Evolutionary conservation across 2,329 filamentous ascomycete genomes (phyloP), one percentile per base, ranked within the genome.

Genomic region (Leptographium radiaticola): DNA sequence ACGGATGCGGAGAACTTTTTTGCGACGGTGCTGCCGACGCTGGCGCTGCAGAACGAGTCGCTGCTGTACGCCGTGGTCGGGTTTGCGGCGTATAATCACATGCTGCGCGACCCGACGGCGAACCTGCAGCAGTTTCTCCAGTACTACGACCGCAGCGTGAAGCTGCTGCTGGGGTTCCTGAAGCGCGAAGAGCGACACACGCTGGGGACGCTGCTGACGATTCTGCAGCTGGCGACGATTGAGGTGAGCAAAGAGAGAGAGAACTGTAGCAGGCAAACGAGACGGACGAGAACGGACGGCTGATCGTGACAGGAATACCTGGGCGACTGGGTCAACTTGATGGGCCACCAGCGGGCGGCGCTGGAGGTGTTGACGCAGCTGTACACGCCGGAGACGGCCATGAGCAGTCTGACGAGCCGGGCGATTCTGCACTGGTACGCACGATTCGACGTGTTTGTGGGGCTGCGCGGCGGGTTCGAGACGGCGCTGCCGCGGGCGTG

Each of bases 241-340:
- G 93, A 98, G 79, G 89, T 94, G 53, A 58, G 65, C 51, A 20
- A 5, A 11, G 62, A 55, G 16, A 16, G 1, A 38, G 34, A 40
- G 49, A 34, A 39, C 33, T 33, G 45, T n/a, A n/a, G n/a, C 25
- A 25, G 5, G 25, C 25, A 25, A 25, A 25, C 5, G 25, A 5
- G 25, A 25, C 25, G 25, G 25, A 25, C 25, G 25, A 25, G 25
- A 5, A 25, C 25, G 2, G 25, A 25, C 5, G 25, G 25, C 25
- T 51, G 36, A 50, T 16, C 2, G 9, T 46, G 18, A 53, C 62
- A 95, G 89, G 93, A 97, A 69, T 94, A 89, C 62, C 76, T 97
- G 47, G 93, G 93, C 13, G 93, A 98, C 65, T 97, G 89, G 89
- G 81, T 94, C 52, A 96, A 94, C 62, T 74, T 97, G 16, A 84